Conservation (phyloP, 257 asterid genomes). For the Fraxinus anomala region DNA sequence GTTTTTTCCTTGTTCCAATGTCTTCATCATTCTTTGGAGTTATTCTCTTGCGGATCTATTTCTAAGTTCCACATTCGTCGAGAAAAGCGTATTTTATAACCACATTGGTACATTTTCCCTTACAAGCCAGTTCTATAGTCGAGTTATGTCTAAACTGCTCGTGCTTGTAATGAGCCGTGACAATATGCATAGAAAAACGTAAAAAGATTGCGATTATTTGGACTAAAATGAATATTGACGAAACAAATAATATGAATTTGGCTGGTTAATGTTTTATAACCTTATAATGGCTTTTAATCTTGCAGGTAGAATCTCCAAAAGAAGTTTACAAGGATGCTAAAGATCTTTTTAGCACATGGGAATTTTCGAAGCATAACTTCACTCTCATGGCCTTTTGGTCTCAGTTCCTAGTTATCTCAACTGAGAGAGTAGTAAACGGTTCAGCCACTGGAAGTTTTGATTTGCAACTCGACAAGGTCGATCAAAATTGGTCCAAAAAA, state of each 20-base stretch:
- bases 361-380: slow-evolving; percentile 41
- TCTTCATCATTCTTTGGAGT: too few species aligned
- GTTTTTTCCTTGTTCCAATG: too few species aligned
- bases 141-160: neutral
- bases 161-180: neutral
- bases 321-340: slow-evolving; percentile 26
- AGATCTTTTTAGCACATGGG: slow-evolving; percentile 39
- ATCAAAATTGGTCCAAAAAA: slow-evolving; percentile 40
- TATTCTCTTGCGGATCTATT: too few species aligned
- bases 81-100: neutral
- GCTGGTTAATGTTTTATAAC: neutral
- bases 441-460: slow-evolving; percentile 44
- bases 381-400: slow-evolving; percentile 46
- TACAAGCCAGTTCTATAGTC: too few species aligned
- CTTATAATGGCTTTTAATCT: neutral
- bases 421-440: slow-evolving; percentile 39
- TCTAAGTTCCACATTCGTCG: too few species aligned
- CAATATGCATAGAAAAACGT: neutral
- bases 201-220: too few species aligned
- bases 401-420: slow-evolving; percentile 43
- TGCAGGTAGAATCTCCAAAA: slow-evolving; percentile 45
- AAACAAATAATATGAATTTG: neutral
- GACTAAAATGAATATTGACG: too few species aligned
- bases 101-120: too few species aligned
- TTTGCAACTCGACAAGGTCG: slow-evolving; percentile 46